A percentile compares a stretch with the other conserved stretches of the same genome.
These are phyloP conservation scores for Adansonia madagascariensis DNA, from an alignment of 441 rosid genomes.

Conservation along the genomic window DNA sequence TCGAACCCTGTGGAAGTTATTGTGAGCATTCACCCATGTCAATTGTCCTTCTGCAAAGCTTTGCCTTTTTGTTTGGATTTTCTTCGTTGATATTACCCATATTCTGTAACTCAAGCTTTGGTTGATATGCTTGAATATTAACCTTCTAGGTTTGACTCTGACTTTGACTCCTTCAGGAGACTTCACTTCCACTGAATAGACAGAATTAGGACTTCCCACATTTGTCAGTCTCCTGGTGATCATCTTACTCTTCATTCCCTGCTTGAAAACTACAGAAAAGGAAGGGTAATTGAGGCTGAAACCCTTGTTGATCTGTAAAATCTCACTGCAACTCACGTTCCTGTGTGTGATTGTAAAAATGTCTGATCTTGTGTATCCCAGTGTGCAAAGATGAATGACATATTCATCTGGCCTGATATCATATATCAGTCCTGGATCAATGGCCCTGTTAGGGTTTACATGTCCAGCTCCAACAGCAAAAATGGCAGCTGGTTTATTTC, in stretches of 20 bases:
- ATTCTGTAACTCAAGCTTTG: slow-evolving; percentile 70
- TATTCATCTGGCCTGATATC: slow-evolving; percentile 61
- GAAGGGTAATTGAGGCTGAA: slow-evolving; percentile 74
- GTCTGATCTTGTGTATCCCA: slow-evolving; percentile 67
- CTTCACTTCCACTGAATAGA: slow-evolving; percentile 51
- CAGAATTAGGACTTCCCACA: slow-evolving; percentile 59
- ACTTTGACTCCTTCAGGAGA: slow-evolving; percentile 56
- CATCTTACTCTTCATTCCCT: slow-evolving; percentile 43
- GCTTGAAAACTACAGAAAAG: slow-evolving; percentile 51
- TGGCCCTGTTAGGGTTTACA: slow-evolving; percentile 61
- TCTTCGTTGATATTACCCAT: slow-evolving; percentile 60
- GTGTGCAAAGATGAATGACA: slow-evolving; percentile 59
- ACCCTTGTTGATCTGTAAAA: slow-evolving; percentile 47
- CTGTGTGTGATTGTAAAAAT: slow-evolving; percentile 76
- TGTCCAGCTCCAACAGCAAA: slow-evolving; percentile 72
- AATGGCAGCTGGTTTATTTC: slow-evolving; percentile 44
- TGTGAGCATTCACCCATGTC: slow-evolving; percentile 70
- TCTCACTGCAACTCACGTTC: slow-evolving; percentile 63
- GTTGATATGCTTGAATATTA: slow-evolving; percentile 46
- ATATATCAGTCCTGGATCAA: slow-evolving; percentile 66
- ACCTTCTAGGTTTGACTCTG: slow-evolving; percentile 51
- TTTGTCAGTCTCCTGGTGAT: slow-evolving; percentile 59
- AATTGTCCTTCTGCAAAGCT: slow-evolving; percentile 66
- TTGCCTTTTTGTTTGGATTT: slow-evolving; percentile 32
- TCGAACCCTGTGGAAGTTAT: slow-evolving; percentile 55